Conservation (phyloP, 805 yeast species). For the Saccharomyces jurei region DNA sequence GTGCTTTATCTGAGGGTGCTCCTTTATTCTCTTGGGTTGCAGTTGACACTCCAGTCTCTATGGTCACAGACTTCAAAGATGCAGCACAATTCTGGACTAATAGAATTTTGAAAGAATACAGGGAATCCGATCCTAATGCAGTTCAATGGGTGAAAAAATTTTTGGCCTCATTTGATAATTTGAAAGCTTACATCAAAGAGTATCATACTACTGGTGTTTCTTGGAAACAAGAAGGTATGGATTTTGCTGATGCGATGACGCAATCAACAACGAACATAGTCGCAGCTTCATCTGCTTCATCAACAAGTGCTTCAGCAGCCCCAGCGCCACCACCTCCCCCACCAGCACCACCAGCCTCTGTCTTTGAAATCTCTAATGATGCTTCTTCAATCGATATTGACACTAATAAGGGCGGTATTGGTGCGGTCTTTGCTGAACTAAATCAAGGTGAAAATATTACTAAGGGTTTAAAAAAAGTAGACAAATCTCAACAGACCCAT, state of each 20-base stretch:
- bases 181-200: slow-evolving; percentile 67
- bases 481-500: slow-evolving; percentile 88
- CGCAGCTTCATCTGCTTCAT: slow-evolving; percentile 25
- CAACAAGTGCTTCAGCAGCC: slow-evolving; percentile 19
- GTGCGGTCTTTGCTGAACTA: slow-evolving; percentile 86
- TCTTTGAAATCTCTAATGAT: slow-evolving; percentile 40
- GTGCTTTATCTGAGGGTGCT: slow-evolving; percentile 80
- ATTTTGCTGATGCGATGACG: slow-evolving; percentile 41
- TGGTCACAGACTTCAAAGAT: slow-evolving; percentile 77
- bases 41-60: slow-evolving; percentile 63
- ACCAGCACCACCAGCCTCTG: slow-evolving; percentile 78
- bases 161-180: slow-evolving; percentile 54
- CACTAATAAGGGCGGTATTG: slow-evolving; percentile 47
- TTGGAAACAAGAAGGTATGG: slow-evolving; percentile 60
- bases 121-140: slow-evolving; percentile 58
- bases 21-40: slow-evolving; percentile 91
- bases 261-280: slow-evolving; percentile 10
- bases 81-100: slow-evolving; percentile 92
- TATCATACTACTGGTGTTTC: slow-evolving; percentile 77
- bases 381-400: slow-evolving; percentile 19
- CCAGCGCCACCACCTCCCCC: slow-evolving; percentile 82
- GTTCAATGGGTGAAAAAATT: slow-evolving; percentile 76
- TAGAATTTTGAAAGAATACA: slow-evolving; percentile 77
- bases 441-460: slow-evolving; percentile 82
- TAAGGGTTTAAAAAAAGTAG: slow-evolving; percentile 81